phyloP scores from a whole-genome alignment of 345 rosid species.

The Lepidium africanum region DNA sequence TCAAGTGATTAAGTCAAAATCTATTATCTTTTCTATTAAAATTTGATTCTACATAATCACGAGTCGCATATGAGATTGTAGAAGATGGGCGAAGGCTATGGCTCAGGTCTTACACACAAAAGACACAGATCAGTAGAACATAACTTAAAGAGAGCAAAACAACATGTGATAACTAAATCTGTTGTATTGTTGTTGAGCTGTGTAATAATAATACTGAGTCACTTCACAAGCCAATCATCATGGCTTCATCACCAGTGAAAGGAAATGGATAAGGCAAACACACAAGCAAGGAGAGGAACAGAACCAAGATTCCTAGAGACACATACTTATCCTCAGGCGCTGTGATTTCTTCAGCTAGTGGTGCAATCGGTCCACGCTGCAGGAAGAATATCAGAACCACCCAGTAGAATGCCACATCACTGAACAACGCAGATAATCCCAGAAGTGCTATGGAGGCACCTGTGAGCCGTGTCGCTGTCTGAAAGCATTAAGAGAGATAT shows the following conservation, averaged over 20 bases:
- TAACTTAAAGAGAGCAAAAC: background rate
- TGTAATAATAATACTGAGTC: background rate
- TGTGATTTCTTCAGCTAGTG: slow-evolving; percentile 67
- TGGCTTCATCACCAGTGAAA: slow-evolving; percentile 40
- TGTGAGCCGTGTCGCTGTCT: slow-evolving; percentile 73
- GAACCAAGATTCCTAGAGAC: slow-evolving; percentile 58
- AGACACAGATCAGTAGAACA: background rate
- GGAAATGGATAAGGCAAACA: slow-evolving; percentile 87
- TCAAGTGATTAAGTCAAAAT: too few species aligned
- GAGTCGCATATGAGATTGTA: too few species aligned
- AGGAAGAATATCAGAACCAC: slow-evolving; percentile 72
- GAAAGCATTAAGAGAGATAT: slow-evolving; percentile 6
- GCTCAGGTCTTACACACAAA: too few species aligned
- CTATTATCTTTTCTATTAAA: too few species aligned
- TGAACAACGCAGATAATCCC: slow-evolving; percentile 67
- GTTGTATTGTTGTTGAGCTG: background rate
- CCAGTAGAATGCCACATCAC: slow-evolving; percentile 92
- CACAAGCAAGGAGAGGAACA: slow-evolving; percentile 63
- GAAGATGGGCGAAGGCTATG: too few species aligned
- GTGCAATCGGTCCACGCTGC: slow-evolving; percentile 87
- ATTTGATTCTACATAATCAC: too few species aligned
- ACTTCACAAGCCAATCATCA: slow-evolving; percentile 32
- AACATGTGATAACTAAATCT: background rate
- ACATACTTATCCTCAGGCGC: slow-evolving; percentile 58
- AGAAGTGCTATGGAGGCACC: slow-evolving; percentile 58